Conservation (phyloP, 2,329 filamentous ascomycete genomes). For the Aspergillus versicolor region DNA sequence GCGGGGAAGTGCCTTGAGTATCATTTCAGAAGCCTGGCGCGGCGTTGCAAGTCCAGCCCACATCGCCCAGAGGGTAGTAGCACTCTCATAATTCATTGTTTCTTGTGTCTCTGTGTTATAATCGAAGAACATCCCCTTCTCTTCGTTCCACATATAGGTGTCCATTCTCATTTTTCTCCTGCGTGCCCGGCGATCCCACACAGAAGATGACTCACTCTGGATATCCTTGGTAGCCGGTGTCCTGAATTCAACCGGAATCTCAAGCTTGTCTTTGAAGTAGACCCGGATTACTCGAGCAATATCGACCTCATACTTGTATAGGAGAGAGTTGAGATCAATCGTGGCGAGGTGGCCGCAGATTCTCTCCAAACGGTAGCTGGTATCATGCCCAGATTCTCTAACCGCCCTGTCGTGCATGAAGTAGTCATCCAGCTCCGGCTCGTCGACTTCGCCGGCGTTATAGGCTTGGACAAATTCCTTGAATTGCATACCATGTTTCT, state of each 20-base stretch:
- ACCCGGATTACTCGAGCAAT: conserved; percentile 83
- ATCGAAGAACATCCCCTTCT: conserved; percentile 96
- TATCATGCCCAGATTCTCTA: conserved; percentile 95
- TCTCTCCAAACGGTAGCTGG: conserved; percentile 86
- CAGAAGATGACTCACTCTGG: conserved; percentile 75
- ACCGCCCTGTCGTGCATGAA: conserved; percentile 95
- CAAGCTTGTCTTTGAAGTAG: conserved; percentile 77
- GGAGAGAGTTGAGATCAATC: conserved; percentile 87
- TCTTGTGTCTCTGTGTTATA: conserved; percentile 83
- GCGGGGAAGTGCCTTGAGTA: conserved; percentile 75
- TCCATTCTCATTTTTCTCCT: conserved; percentile 82
- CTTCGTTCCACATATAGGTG: conserved; percentile 89
- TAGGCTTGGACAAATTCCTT: conserved; percentile 85
- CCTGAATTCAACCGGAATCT: conserved; percentile 81
- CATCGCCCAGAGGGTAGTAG: conserved; percentile 95
- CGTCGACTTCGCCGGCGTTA: conserved; percentile 71
- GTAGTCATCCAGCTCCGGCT: conserved; percentile 91
- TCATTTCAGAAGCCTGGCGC: conserved; percentile 79
- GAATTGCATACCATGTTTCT: conserved; percentile 81
- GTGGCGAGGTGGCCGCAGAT: conserved; percentile 87
- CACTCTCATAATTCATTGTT: conserved; percentile 81
- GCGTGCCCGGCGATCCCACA: conserved; percentile 87
- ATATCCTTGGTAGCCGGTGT: conserved; percentile 63
- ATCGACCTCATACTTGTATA: conserved; percentile 97
- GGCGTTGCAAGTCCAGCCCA: conserved; percentile 90